Base-by-base conservation (phyloP, 495 filamentous ascomycete species). In the Neurospora discreta region DNA sequence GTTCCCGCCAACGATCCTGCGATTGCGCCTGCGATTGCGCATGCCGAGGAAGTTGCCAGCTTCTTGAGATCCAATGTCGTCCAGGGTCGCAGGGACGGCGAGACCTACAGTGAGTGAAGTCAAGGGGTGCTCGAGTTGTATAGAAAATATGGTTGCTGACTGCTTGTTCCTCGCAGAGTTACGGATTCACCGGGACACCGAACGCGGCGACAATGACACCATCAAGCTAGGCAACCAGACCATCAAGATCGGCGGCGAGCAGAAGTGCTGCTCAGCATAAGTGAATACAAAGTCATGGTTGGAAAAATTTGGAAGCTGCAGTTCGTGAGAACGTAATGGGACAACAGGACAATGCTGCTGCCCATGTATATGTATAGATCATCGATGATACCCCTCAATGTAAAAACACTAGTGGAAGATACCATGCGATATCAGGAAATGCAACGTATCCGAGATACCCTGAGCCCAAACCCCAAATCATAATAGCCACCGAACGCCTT, bases 131-230 rank as follows among this genome's bases (percentile, higher is more conserved):
- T 16, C 11, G 15, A 46, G 18, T 65, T 18, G 0, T 38, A 40
- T 67, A 33, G 13, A 65, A 33, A 3, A 26, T 20, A 72, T 46
- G 39, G 1, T 36, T 70, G 65, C 73, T 74, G 9, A 75, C 46
- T 42, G 8, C 16, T 9, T 70, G 20, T 39, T 13, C 16, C 67
- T 20, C 70, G 18, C 74, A 96, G 94, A 92, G 79, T 84, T 99
- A 69, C 84, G 88, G 18, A 97, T 99, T 76, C 95, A 97, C 79
- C 88, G 96, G 68, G 84, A 94, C 71, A 99, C 92, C 60, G 95
- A 98, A 81, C 86, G 92, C 41, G 93, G 94, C 39, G 92, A 97
- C 83, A 99, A 99, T 76, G 92, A 96, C 70, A 91, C 89, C 8
- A 87, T 96, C 75, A 94, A 93, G 80, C 77, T 88, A 71, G 81